Evolutionary conservation across 2,329 filamentous ascomycete genomes (phyloP), one percentile per base, ranked within the genome.

Genomic region (Colletotrichum neosansevieriae): DNA sequence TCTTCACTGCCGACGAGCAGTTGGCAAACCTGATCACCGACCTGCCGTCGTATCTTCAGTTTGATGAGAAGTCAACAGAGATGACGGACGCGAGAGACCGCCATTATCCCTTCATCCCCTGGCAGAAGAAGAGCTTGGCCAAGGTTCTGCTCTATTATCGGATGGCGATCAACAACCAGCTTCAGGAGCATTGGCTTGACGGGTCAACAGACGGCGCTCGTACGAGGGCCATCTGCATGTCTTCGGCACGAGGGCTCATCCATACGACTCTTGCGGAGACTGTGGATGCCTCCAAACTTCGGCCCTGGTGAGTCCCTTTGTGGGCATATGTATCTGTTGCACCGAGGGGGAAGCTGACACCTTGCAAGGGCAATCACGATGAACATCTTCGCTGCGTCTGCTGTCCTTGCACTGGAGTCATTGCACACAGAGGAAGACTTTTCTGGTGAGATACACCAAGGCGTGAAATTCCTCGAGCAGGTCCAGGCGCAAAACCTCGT

Each of bases 61-160:
- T 7, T 10, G 49, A 51, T 7, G 49, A 51, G 15, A 19, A 51
- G 2, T 6, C 10, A 17, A 51, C 29, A n/a, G 3, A 51, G 15
- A 2, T n/a, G 19, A 51, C 29, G 29, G 29, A 7, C 6, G 49
- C 6, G 32, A 29, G 49, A 53, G 49, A 36, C 1, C 15, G 49
- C 29, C 49, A 53, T 12, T 53, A 53, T 36, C 49, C 49, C 2
- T 53, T 53, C 29, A 53, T 53, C 29, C 49, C 49, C 1, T 53
- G 49, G 49, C 49, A 36, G 29, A 19, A 53, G 29, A 53, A 32
- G 29, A 53, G 49, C 49, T 36, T 34, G 29, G 29, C 49, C 11
- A 53, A 53, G 49, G 49, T 53, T 17, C 29, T 53, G 24, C 49
- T 53, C 17, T 53, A 53, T n/a, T 53, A 53, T 53, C 24, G 49